Conservation (phyloP, 306 rosid genomes). For the Cyamopsis tetragonoloba region DNA sequence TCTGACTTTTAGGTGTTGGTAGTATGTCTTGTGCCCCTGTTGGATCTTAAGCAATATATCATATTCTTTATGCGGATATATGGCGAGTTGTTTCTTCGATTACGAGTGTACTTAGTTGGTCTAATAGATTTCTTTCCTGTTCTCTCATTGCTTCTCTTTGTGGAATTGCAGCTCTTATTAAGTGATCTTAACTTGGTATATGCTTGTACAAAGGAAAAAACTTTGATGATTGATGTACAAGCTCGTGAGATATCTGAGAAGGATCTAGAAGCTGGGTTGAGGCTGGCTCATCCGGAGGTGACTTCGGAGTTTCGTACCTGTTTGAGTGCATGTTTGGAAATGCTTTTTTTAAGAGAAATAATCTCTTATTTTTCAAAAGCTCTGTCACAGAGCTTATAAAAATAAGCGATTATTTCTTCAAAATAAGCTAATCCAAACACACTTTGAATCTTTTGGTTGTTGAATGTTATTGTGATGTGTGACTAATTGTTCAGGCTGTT, state of each 20-base stretch:
- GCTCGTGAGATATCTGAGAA: slow-evolving; percentile 88
- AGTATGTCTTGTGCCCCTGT: too few species aligned
- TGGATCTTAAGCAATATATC: not conserved
- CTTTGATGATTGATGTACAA: slow-evolving; percentile 97
- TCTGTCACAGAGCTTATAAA: too few species aligned
- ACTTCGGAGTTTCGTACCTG: slow-evolving; percentile 28
- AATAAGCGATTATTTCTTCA: too few species aligned
- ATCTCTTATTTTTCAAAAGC: too few species aligned
- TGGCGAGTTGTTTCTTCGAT: not conserved
- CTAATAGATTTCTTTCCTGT: slow-evolving; percentile 4
- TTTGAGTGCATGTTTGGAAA: too few species aligned
- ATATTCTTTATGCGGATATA: not conserved
- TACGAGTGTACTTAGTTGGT: not conserved
- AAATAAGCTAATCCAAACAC: too few species aligned
- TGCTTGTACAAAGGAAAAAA: slow-evolving; percentile 93
- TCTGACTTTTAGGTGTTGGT: too few species aligned
- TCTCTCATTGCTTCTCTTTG: slow-evolving; percentile 23
- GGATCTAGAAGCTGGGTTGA: slow-evolving; percentile 86
- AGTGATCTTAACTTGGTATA: slow-evolving; percentile 94
- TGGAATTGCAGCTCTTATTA: slow-evolving; percentile 65
- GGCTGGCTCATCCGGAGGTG: slow-evolving; percentile 93
- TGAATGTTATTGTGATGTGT: slow-evolving; percentile 31
- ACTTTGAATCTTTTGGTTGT: not conserved
- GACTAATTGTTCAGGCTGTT: slow-evolving; percentile 58
- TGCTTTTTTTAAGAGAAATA: too few species aligned